Base-by-base conservation (phyloP, 2,329 filamentous ascomycete species). In the Stagonosporopsis vannaccii region DNA sequence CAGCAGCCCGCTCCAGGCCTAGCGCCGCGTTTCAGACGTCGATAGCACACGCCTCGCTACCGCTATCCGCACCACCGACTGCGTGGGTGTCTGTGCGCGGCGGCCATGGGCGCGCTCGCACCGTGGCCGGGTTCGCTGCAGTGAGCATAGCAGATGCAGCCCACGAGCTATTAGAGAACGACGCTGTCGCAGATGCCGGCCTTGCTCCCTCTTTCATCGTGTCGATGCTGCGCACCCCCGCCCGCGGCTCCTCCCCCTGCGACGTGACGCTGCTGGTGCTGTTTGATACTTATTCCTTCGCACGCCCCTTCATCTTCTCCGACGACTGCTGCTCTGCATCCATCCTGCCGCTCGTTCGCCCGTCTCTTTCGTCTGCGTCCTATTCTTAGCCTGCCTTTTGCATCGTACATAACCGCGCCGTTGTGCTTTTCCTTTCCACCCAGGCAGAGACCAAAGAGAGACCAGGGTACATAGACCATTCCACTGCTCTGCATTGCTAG, bases 261-360 rank as follows among this genome's bases (percentile, higher is more conserved):
- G 37, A 47, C 43, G 30, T 41, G 53, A 51, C 60, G 58, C 48
- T 49, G n/a, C n/a, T n/a, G n/a, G n/a, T 5, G 53, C 44, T 55
- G 62, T 71, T 69, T 68, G 63, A 69, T 70, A 71, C 67, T 62
- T 68, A 68, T 69, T 70, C 69, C 56, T 60, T 52, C 59, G 55
- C 55, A 51, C 59, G 56, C 61, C 53, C 59, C 48, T 55, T 56
- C 56, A 57, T 65, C 55, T 59, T 54, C 20, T 39, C 57, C 47
- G 54, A 63, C 65, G 43, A 61, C 51, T 60, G 47, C 48, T 57
- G 65, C 63, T 70, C 62, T 59, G 52, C 57, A 51, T 51, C 41
- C 37, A 32, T 15, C 30, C 12, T 7, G 68, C 66, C 65, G 47
- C 60, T 70, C 67, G 53, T 69, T 71, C 39, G 54, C 53, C 58